Evolutionary conservation across 352 stramenopile genomes (phyloP), one percentile per base, ranked within the genome.

Genomic region (Globisporangium polare): DNA sequence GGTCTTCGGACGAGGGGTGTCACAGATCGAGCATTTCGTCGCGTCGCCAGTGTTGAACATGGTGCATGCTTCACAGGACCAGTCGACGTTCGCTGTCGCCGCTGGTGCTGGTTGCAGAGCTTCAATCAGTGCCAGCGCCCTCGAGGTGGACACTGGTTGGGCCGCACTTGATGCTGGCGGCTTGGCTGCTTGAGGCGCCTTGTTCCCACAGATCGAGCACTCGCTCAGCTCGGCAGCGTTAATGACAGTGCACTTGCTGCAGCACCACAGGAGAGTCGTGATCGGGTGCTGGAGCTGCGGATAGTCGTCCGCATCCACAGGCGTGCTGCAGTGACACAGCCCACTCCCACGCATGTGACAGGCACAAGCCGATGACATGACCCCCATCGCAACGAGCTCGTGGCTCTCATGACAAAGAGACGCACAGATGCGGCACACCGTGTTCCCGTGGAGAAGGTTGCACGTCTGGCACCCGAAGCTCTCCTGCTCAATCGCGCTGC

Each of bases 401-500:
- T 96, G 88, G 1, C 83, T 81, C 63, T 92, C 74, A 31, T 96
- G 88, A 43, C 88, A 96, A 53, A 90, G 68, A 2, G 71, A 56
- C n/a, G 84, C 84, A 59, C 88, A 96, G 8, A 74, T 43, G 39
- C 71, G 78, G 49, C 87, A 96, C 18, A 96, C 66, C 5, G 72
- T 68, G 52, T 65, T 85, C 24, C 75, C 78, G 66, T 94, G 82
- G 24, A 92, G 62, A 13, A 94, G 67, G 60, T 73, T 83, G 62
- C 87, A 96, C 4, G 83, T 94, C 57, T 96, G 87, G 56, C 87
- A 96, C 2, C 83, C 83, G 33, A 85, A 94, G 18, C 77, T 71
- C 39, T 90, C 72, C 70, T 96, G 87, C 46, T 82, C 69, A 60
- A 96, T 80, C 24, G 87, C 83, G 56, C 86, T 94, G 2, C 85